Conservation (phyloP, 73 alveolate genomes). For the Halteria grandinella region DNA sequence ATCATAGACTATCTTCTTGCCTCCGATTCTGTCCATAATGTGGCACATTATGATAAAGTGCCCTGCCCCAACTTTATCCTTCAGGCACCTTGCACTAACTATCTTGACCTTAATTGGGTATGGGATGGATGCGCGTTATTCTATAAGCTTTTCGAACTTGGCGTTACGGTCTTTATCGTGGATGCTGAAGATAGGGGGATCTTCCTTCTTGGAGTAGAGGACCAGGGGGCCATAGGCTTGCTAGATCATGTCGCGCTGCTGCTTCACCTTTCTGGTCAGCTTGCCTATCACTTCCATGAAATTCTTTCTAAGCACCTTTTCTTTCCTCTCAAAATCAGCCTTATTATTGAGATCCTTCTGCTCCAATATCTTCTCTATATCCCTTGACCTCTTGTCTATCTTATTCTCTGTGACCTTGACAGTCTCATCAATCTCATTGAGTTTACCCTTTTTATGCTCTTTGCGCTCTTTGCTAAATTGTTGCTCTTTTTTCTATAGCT, state of each 20-base stretch:
- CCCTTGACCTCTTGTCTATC: slow-evolving; percentile 11
- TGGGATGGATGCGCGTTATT: slow-evolving; percentile 1
- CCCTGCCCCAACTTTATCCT: slow-evolving; percentile 64
- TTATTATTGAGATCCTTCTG: slow-evolving; percentile 45
- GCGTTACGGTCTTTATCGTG: not conserved
- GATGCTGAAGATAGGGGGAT: slow-evolving; percentile 33
- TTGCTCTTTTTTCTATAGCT: too few relatives aligned
- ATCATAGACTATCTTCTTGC: slow-evolving; percentile 30
- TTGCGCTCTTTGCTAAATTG: too few relatives aligned
- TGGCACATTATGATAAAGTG: slow-evolving; percentile 46
- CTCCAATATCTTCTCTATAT: slow-evolving; percentile 28
- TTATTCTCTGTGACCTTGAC: slow-evolving; percentile 28
- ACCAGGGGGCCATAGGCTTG: slow-evolving; percentile 64
- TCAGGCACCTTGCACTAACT: slow-evolving; percentile 43
- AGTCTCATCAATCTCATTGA: slow-evolving; percentile 28
- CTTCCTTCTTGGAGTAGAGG: slow-evolving; percentile 38
- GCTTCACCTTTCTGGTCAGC: slow-evolving; percentile 31
- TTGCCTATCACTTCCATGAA: slow-evolving; percentile 5
- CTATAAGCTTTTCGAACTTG: slow-evolving; percentile 3
- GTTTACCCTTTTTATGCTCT: too few relatives aligned
- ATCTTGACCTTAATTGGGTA: slow-evolving; percentile 51
- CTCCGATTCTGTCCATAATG: slow-evolving; percentile 63
- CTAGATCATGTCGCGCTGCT: slow-evolving; percentile 45
- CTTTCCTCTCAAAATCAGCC: slow-evolving; percentile 28
- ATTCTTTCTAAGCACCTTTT: slow-evolving; percentile 20